Percentiles rank a stretch among this genome's conserved stretches.
These are phyloP conservation scores for Curvularia sp. DNA, from an alignment of 2,329 filamentous ascomycete species.

Conservation along the genomic window DNA sequence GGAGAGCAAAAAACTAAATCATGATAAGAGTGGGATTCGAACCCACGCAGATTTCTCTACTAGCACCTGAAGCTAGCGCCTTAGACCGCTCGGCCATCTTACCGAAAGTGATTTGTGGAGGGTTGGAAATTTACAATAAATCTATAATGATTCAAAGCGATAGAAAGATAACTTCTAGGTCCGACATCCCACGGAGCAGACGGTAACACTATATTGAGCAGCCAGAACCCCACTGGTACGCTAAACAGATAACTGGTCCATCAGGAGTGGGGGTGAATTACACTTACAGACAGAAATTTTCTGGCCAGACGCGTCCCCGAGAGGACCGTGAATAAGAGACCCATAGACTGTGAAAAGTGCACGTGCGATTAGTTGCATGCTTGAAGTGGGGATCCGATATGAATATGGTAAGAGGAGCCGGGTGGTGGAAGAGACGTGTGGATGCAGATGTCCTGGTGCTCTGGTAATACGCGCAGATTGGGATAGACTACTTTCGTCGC, in stretches of 20 bases:
- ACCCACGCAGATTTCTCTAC: slow-evolving; percentile 52
- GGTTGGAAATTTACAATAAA: background rate
- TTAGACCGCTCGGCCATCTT: slow-evolving; percentile 48
- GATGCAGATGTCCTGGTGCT: background rate
- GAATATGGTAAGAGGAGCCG: background rate
- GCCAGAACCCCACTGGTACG: background rate
- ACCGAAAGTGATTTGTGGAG: slow-evolving; percentile 14
- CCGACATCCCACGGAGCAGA: background rate
- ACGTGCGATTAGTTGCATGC: background rate
- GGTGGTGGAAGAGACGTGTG: background rate
- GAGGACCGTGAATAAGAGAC: background rate
- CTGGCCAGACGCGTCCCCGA: background rate
- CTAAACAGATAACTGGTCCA: background rate
- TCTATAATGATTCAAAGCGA: background rate
- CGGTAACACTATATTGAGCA: background rate
- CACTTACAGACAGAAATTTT: background rate
- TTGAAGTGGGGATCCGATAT: background rate
- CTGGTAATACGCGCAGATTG: background rate
- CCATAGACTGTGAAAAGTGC: too few relatives aligned
- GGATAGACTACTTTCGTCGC: background rate
- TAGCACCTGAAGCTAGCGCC: slow-evolving; percentile 52
- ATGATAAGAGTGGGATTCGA: slow-evolving; percentile 53
- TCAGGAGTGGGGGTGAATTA: background rate
- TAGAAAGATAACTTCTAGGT: background rate
- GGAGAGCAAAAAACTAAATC: slow-evolving; percentile 32